A percentile compares a stretch with the other conserved stretches of the same genome.
Conservation (phyloP, 108 stramenopile species). For the Thalassiosira profunda region DNA sequence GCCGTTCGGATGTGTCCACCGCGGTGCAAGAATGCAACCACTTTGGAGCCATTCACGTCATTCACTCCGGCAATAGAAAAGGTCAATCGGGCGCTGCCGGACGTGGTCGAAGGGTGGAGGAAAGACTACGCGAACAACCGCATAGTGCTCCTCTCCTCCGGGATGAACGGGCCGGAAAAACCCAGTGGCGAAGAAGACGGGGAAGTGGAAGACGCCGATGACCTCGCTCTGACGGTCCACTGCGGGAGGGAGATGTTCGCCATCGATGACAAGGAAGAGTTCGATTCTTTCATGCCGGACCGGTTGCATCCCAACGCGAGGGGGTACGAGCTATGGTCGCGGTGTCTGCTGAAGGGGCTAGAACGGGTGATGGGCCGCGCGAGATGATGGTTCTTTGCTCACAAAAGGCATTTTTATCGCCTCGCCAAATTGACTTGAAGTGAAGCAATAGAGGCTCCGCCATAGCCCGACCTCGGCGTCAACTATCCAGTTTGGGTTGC, state of each 20-base stretch:
- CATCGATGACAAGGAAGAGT: slow-evolving; percentile 19
- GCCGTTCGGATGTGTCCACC: slow-evolving; percentile 51
- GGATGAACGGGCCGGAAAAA: background rate
- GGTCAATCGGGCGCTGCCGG: slow-evolving; percentile 38
- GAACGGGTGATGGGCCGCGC: slow-evolving; percentile 23
- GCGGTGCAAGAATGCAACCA: slow-evolving; percentile 28
- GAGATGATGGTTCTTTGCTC: no score
- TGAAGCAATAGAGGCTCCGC: no score
- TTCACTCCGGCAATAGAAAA: slow-evolving; percentile 47
- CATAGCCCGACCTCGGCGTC: no score
- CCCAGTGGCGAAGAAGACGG: no score
- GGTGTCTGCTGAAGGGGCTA: slow-evolving; percentile 35
- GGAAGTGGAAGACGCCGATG: background rate
- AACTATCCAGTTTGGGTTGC: no score
- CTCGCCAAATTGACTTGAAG: no score
- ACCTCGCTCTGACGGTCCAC: background rate
- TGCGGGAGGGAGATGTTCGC: slow-evolving; percentile 40
- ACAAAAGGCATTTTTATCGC: no score
- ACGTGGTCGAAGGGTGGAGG: slow-evolving; percentile 28
- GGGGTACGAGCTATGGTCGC: slow-evolving; percentile 40
- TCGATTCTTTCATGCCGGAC: slow-evolving; percentile 46
- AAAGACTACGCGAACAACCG: slow-evolving; percentile 29
- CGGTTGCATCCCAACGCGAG: slow-evolving; percentile 54
- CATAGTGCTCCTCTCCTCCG: slow-evolving; percentile 33
- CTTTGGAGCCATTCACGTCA: slow-evolving; percentile 33